A percentile compares a stretch with the other conserved stretches of the same genome.
Conservation (phyloP, 805 yeast genomes). For the Metschnikowia gelsemii region DNA sequence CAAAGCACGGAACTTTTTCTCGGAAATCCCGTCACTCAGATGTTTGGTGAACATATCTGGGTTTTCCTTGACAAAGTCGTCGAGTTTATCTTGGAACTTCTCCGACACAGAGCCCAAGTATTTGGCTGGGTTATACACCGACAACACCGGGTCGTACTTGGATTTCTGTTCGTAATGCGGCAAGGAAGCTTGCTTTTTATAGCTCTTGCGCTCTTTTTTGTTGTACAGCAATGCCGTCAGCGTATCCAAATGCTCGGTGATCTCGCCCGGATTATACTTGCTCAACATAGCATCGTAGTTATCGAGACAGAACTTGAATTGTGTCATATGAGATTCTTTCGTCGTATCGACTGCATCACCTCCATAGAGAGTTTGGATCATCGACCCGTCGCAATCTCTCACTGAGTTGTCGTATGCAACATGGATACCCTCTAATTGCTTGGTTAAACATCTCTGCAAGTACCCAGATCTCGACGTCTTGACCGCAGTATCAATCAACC, state of each 20-base stretch:
- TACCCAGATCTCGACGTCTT: slow-evolving; percentile 98
- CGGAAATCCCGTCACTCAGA: slow-evolving; percentile 54
- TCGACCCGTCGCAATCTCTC: slow-evolving; percentile 91
- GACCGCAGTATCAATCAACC: slow-evolving; percentile 98
- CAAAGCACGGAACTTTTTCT: slow-evolving; percentile 87
- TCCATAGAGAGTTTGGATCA: slow-evolving; percentile 94
- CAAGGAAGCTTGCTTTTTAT: slow-evolving; percentile 59
- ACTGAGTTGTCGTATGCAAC: slow-evolving; percentile 92
- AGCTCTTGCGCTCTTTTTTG: slow-evolving; percentile 75
- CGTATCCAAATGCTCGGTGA: slow-evolving; percentile 73
- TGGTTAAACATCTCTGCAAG: slow-evolving; percentile 95
- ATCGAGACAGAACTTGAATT: slow-evolving; percentile 89
- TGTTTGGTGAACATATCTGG: slow-evolving; percentile 53
- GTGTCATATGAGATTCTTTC: slow-evolving; percentile 89
- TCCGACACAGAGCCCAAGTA: slow-evolving; percentile 93
- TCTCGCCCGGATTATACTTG: slow-evolving; percentile 81
- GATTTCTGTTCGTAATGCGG: slow-evolving; percentile 61
- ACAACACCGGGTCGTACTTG: slow-evolving; percentile 85
- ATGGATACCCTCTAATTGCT: slow-evolving; percentile 96
- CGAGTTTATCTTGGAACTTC: slow-evolving; percentile 78
- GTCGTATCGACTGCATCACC: slow-evolving; percentile 96
- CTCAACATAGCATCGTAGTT: slow-evolving; percentile 83
- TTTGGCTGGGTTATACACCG: slow-evolving; percentile 83
- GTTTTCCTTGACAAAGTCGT: slow-evolving; percentile 59
- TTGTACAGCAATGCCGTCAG: slow-evolving; percentile 76